Conservation (phyloP, 179 eudicot genomes). For the Corrigiola litoralis region DNA sequence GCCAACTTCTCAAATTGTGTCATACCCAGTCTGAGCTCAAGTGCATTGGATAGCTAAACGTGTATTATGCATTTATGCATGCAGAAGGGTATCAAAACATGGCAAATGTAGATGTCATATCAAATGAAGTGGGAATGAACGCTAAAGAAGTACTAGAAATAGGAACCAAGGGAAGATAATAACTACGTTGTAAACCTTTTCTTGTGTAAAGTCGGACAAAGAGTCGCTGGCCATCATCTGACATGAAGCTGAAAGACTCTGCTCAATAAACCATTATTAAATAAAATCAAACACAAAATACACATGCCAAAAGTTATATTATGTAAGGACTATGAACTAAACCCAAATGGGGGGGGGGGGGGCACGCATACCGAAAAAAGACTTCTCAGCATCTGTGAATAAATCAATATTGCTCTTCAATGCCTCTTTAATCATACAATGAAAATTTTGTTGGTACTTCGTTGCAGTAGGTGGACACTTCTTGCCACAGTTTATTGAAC, state of each 20-base stretch:
- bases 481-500: constrained; percentile 40
- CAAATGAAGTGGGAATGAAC: neutral
- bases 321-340: neutral
- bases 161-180: neutral
- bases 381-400: constrained; percentile 54
- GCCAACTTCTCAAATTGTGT: neutral
- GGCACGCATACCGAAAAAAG: constrained; percentile 48
- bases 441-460: constrained; percentile 70
- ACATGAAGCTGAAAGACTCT: constrained; percentile 64
- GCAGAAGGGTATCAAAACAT: neutral
- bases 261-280: constrained; percentile 12
- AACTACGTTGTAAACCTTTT: constrained; percentile 49
- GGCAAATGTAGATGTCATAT: neutral
- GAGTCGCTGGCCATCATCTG: constrained; percentile 88
- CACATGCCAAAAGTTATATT: too few relatives aligned
- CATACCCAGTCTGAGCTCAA: neutral
- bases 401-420: constrained; percentile 52
- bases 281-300: neutral
- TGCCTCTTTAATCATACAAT: constrained; percentile 63
- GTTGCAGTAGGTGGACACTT: constrained; percentile 34
- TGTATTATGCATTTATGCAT: neutral
- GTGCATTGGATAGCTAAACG: neutral
- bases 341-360: neutral
- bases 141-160: neutral
- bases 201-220: constrained; percentile 82